Evolutionary conservation across 2,329 filamentous ascomycete genomes (phyloP), one percentile per base, ranked within the genome.

Genomic region (Sarocladium brachiariae): DNA sequence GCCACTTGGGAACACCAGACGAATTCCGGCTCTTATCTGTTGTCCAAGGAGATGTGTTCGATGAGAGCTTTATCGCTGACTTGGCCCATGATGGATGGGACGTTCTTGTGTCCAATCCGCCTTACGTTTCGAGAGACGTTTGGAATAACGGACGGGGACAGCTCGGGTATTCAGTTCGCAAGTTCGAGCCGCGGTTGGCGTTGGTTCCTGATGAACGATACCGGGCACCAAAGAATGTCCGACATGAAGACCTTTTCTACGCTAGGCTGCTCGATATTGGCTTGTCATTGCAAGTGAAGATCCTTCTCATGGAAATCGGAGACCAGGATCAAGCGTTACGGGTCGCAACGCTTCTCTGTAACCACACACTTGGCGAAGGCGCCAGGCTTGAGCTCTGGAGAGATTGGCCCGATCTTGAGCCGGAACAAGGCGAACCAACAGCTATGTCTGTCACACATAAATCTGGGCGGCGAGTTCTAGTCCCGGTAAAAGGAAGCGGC

Each of bases 21-120:
- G 45, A 52, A n/a, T 43, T 51, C 7, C 62, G 64, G 41, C 54
- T 34, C 10, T 59, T 81, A 3, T 53, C 55, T 1, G 81, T 86
- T 54, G 58, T 64, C 14, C 61, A 66, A 16, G 75, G 71, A 1
- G 69, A 82, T 52, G 64, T 83, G 13, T 80, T 81, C 54, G 60
- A 63, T 6, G 65, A 74, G 14, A 60, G 57, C 30, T 68, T 67
- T 53, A 64, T 73, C 49, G 38, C 54, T 2, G 27, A 51, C 2
- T 52, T 69, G 2, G 39, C 61, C 1, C 37, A 39, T 8, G 49
- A 43, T 14, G 56, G 33, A 2, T 76, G 64, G 60, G 83, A 95
- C 54, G 69, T 97, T 3, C 67, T 99, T 1, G 78, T 93, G 31
- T 87, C 87, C 1, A 99, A 99, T 61, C 93, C 93, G 14, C 93